phyloP scores from a whole-genome alignment of 768 basidiomycete genomes.

The Multifurca ochricompacta region DNA sequence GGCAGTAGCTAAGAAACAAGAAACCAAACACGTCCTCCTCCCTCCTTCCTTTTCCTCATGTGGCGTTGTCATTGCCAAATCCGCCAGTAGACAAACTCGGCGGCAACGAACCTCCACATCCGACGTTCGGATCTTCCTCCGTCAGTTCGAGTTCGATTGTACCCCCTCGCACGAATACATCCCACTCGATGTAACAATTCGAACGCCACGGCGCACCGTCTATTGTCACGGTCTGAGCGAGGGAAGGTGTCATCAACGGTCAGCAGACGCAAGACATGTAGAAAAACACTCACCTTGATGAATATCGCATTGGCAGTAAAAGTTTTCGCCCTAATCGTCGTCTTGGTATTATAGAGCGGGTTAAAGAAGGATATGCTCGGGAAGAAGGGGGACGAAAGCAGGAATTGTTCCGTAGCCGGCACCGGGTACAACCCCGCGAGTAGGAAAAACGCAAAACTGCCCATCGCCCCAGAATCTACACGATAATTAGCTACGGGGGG shows the following conservation, averaged over 20 bases:
- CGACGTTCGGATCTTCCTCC: slow-evolving; percentile 41
- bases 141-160: slow-evolving; percentile 49
- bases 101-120: slow-evolving; percentile 54
- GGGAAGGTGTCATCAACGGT: not conserved
- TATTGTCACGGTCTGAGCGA: slow-evolving; percentile 44
- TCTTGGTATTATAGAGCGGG: slow-evolving; percentile 48
- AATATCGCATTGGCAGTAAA: slow-evolving; percentile 47
- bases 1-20: no score
- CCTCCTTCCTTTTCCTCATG: no score
- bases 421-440: slow-evolving; percentile 55
- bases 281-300: slow-evolving; percentile 46
- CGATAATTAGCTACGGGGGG: not conserved
- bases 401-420: slow-evolving; percentile 50
- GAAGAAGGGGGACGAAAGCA: slow-evolving; percentile 58
- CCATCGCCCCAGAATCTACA: slow-evolving; percentile 47
- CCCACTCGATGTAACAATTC: slow-evolving; percentile 60
- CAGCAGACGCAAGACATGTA: not conserved
- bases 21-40: no score
- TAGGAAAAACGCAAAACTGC: slow-evolving; percentile 50
- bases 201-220: slow-evolving; percentile 52
- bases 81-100: slow-evolving; percentile 64
- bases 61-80: no score
- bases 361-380: slow-evolving; percentile 53
- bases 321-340: slow-evolving; percentile 42
- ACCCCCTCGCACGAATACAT: slow-evolving; percentile 47